Evolutionary conservation across 2,329 filamentous ascomycete genomes (phyloP), one percentile per base, ranked within the genome.

Genomic region (Nothophaeocryptopus gaeumannii): DNA sequence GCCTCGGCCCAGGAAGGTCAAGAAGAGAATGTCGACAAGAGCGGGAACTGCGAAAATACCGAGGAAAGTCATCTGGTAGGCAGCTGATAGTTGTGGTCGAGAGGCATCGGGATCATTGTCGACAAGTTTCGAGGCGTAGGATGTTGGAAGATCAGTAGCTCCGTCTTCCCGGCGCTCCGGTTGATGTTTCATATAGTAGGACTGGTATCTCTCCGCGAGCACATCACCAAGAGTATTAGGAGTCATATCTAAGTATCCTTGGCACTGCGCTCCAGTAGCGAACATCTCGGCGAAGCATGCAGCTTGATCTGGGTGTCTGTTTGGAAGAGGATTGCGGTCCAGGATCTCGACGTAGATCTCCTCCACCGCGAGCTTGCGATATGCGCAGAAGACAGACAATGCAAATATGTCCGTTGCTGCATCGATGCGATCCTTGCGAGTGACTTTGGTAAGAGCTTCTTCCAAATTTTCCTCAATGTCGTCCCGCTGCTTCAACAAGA

Each of bases 221-320:
- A 60, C 52, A 13, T 45, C 46, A 14, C 58, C 58, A n/a, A 60
- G 44, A 8, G 50, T 54, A 16, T 54, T 54, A 2, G 58, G 51
- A 14, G 54, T 58, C 53, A 84, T 74, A 51, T 81, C 80, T 50
- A 84, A 82, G 59, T 83, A 84, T 1, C 77, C 73, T 52, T 83
- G 80, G 59, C 82, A 85, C 46, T 81, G 78, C 3, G 81, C 84
- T 1, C 82, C 82, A 1, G 84, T 69, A 0, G 80, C 81, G 65
- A 82, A 84, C 0, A 82, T 75, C 61, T 84, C 82, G 1, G 81
- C 77, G 58, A 84, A 84, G 5, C 80, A 80, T 30, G 80, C 81
- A 11, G 81, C 81, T 63, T 85, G 82, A 49, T 84, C 82, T 1
- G 80, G 72, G 48, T 82, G 81, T 14, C 77, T 73, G 46, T 82